Evolutionary conservation across 306 rosid genomes (phyloP).

Genomic region (Glycine tomentella): DNA sequence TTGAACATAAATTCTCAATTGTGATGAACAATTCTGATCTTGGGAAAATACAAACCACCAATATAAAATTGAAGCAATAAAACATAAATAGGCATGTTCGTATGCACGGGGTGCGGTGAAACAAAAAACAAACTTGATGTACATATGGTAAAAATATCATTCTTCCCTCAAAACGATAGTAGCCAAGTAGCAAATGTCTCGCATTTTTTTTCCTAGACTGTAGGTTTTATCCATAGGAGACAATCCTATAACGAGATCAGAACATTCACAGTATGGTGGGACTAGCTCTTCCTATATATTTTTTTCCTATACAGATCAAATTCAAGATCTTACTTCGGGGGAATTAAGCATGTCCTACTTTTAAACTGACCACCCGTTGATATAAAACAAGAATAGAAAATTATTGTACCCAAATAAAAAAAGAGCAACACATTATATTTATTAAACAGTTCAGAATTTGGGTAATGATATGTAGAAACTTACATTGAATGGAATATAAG

Average conservation of each 20-base stretch:
- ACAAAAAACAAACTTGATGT: slow-evolving; percentile 21
- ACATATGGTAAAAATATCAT: slow-evolving; percentile 21
- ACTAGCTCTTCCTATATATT: neutral
- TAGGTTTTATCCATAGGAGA: neutral
- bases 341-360: neutral
- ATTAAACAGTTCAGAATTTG: slow-evolving; percentile 7
- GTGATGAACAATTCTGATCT: slow-evolving; percentile 38
- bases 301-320: neutral
- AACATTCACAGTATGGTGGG: neutral
- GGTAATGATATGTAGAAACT: slow-evolving; percentile 31
- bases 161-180: slow-evolving; percentile 14
- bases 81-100: slow-evolving; percentile 14
- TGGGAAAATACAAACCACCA: slow-evolving; percentile 30
- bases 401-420: slow-evolving; percentile 8
- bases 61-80: slow-evolving; percentile 20
- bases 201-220: neutral
- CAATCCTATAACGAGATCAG: neutral
- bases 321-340: neutral
- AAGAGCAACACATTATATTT: slow-evolving; percentile 7
- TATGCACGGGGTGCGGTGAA: slow-evolving; percentile 24
- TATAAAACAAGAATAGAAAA: slow-evolving; percentile 1
- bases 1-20: slow-evolving; percentile 3
- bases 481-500: slow-evolving; percentile 86
- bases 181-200: slow-evolving; percentile 20
- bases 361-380: neutral